Conservation (phyloP, 257 asterid genomes). For the Petunia secreta region DNA sequence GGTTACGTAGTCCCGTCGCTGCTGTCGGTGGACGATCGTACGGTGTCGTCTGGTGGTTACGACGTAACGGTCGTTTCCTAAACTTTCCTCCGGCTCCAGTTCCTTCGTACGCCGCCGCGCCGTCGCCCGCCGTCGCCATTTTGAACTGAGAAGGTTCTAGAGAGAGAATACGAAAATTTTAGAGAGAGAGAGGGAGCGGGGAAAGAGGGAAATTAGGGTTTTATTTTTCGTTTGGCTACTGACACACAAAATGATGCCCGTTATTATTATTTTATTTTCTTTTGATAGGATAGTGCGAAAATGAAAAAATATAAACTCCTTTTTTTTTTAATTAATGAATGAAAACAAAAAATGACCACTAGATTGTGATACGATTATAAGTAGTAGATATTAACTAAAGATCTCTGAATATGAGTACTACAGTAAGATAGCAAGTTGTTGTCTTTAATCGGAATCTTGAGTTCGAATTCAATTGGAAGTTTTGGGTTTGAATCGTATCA, state of each 20-base stretch:
- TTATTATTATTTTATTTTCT: not conserved
- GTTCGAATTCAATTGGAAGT: too few relatives aligned
- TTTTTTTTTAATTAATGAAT: not conserved
- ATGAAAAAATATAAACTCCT: not conserved
- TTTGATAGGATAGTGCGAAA: not conserved
- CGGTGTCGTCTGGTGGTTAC: constrained; percentile 61
- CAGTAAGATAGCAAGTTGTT: too few relatives aligned
- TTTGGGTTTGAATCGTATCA: too few relatives aligned
- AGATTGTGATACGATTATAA: not conserved
- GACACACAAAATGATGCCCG: not conserved
- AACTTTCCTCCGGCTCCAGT: constrained; percentile 91
- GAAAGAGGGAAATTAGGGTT: constrained; percentile 56
- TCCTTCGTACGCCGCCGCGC: constrained; percentile 46
- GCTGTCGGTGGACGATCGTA: constrained; percentile 78
- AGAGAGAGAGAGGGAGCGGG: constrained; percentile 1
- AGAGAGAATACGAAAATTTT: constrained; percentile 18
- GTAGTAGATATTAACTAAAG: too few relatives aligned
- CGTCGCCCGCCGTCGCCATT: constrained; percentile 80
- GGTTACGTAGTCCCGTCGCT: constrained; percentile 43
- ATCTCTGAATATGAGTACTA: too few relatives aligned
- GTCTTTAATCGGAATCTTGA: too few relatives aligned
- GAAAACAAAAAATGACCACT: not conserved
- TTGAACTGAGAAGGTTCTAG: constrained; percentile 31
- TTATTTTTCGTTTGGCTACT: constrained; percentile 8
- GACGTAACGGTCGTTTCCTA: constrained; percentile 59